Base-by-base conservation (phyloP, 2,329 filamentous ascomycete species). In the Fusarium lateritium region DNA sequence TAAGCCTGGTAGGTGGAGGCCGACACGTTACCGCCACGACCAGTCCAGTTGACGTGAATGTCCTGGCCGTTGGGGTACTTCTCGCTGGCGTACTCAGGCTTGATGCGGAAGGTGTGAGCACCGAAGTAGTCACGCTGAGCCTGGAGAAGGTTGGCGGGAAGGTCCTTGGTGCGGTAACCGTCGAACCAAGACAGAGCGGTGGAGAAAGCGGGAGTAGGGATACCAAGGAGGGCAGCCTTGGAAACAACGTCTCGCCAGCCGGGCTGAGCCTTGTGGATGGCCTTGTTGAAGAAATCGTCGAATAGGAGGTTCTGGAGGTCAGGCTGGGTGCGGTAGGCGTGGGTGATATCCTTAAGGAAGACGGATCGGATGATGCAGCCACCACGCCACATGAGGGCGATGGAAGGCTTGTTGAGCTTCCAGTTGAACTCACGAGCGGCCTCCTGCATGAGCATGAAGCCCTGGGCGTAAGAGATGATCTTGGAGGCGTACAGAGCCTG, bases 391-490 rank as follows among this genome's bases (percentile, higher is more conserved):
- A 99, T 99, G 80, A 99, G 92, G 76, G 96, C 96, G 79, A 99
- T 99, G 77, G 97, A 97, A 73, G 96, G 96, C 92, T 98, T 98
- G 92, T 99, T 98, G 76, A 99, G 92, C 89, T 98, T 98, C 96
- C 96, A 99, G 76, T 85, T 83, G 86, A 97, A 99, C 83, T 98
- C 93, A 84, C 92, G 94, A 83, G 95, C 96, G 76, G 96, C 95
- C 93, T 97, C 92, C 86, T 98, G 95, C 89, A 99, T 98, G 79
- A 99, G 89, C 95, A 98, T 98, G 90, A 99, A 99, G 81, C 96
- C 96, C 86, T 99, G 96, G 73, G 96, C 94, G 82, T 99, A 99
- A 21, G 96, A 99, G 84, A 99, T 98, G 81, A 99, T 99, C 92
- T 99, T 99, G 79, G 95, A 98, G 74, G 96, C 96, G 81, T 99